phyloP scores from a whole-genome alignment of 2,329 filamentous ascomycete species.

The Colletotrichum orbiculare region DNA sequence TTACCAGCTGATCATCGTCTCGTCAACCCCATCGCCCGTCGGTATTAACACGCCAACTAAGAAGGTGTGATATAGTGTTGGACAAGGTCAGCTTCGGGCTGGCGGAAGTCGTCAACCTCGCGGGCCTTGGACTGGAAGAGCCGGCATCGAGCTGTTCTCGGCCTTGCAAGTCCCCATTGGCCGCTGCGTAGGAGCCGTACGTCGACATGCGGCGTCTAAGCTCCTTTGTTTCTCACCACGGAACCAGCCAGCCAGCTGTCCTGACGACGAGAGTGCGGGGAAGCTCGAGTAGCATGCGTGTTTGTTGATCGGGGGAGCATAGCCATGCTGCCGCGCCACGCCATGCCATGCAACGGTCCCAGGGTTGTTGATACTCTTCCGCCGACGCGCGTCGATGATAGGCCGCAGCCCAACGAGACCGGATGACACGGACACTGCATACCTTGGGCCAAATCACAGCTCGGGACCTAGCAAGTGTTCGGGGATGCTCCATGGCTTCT shows the following conservation, averaged over 20 bases:
- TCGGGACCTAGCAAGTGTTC: conserved; percentile 8
- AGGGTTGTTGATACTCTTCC: conserved; percentile 16
- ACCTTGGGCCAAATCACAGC: conserved; percentile 23
- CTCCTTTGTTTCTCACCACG: conserved; percentile 9
- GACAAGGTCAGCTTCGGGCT: conserved; percentile 14
- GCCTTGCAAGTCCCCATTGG: conserved; percentile 1
- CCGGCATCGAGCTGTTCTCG: conserved; percentile 21
- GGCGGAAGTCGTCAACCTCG: conserved; percentile 18
- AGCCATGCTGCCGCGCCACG: conserved; percentile 32
- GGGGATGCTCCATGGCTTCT: conserved; percentile 24
- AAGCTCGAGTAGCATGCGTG: conserved; percentile 27
- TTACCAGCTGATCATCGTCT: too few relatives aligned
- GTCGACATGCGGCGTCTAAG: conserved; percentile 17
- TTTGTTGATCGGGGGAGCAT: conserved; percentile 26
- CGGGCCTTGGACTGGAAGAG: conserved; percentile 6
- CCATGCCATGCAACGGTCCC: too few relatives aligned
- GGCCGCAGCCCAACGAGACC: conserved; percentile 22
- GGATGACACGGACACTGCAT: conserved; percentile 34
- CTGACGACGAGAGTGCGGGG: conserved; percentile 15
- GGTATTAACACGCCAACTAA: too few relatives aligned
- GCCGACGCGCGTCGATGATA: conserved; percentile 35
- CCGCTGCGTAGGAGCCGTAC: conserved; percentile 6
- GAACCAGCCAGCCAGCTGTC: neutral
- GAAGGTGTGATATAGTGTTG: neutral
- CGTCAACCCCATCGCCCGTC: too few relatives aligned